Evolutionary conservation across 106 monocot species (phyloP).

Genomic region (Acanthochlamys bracteata): DNA sequence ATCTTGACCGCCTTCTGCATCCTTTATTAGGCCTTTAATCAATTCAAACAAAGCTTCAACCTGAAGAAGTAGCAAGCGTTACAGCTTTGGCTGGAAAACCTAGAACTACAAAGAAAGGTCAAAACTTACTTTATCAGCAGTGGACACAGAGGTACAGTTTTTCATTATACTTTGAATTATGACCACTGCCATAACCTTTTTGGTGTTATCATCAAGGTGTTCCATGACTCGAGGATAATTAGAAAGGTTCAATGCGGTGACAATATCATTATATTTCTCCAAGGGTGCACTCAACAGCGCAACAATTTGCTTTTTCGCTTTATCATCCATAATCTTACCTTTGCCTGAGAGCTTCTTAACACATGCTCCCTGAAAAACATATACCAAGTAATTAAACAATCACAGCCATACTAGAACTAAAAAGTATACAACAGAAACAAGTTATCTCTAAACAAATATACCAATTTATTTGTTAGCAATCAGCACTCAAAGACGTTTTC

Average conservation of each 20-base stretch:
- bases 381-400: neutral
- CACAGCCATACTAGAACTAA: neutral
- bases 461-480: neutral
- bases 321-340: slow-evolving; percentile 83
- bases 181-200: slow-evolving; percentile 97
- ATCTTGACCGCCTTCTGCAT: slow-evolving; percentile 62
- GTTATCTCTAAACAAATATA: neutral
- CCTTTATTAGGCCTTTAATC: slow-evolving; percentile 91
- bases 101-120: neutral
- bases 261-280: slow-evolving; percentile 96
- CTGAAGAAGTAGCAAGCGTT: slow-evolving; percentile 22
- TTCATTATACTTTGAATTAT: slow-evolving; percentile 99
- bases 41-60: slow-evolving; percentile 95
- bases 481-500: neutral
- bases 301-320: slow-evolving; percentile 94
- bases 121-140: slow-evolving; percentile 75
- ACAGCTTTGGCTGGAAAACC: neutral
- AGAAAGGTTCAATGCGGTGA: slow-evolving; percentile 85
- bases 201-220: slow-evolving; percentile 83
- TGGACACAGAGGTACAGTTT: slow-evolving; percentile 77
- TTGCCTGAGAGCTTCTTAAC: slow-evolving; percentile 90
- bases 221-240: slow-evolving; percentile 98
- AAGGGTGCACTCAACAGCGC: slow-evolving; percentile 94
- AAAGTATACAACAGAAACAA: neutral
- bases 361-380: slow-evolving; percentile 63